Percentiles rank a stretch among this genome's conserved stretches.
These are phyloP conservation scores for Cronartium quercuum DNA, from an alignment of 1,284 basidiomycete species.

Conservation along the genomic window DNA sequence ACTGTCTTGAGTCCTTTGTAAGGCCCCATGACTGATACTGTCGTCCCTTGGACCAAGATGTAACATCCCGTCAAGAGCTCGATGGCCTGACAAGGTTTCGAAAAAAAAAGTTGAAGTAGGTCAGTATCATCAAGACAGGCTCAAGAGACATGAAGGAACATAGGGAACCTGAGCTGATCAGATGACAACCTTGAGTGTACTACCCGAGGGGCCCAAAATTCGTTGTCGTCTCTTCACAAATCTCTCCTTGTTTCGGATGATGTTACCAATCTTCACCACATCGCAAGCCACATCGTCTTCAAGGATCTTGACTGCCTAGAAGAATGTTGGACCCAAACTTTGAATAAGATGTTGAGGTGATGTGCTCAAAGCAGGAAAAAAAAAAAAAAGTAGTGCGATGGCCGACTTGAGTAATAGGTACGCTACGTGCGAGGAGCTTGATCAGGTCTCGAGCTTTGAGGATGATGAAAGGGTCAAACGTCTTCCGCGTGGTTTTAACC, in stretches of 20 bases:
- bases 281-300: constrained; percentile 89
- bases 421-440: constrained; percentile 87
- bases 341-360: no score
- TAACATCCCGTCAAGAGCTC: constrained; percentile 95
- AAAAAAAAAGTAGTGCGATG: not conserved
- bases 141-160: not conserved
- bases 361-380: not conserved
- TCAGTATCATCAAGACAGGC: no score
- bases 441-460: constrained; percentile 93
- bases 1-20: constrained; percentile 95
- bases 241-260: constrained; percentile 91
- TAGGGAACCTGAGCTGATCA: constrained; percentile 10
- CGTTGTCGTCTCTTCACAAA: constrained; percentile 94
- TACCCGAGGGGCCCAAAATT: constrained; percentile 94
- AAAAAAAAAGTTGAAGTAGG: not conserved
- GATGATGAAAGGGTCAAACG: constrained; percentile 91
- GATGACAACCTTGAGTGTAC: constrained; percentile 75
- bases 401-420: constrained; percentile 57
- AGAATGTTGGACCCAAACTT: not conserved
- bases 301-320: constrained; percentile 79
- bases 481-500: constrained; percentile 91
- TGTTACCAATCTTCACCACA: constrained; percentile 93
- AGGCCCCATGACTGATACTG: constrained; percentile 94
- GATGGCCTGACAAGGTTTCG: constrained; percentile 63
- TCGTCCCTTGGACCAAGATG: constrained; percentile 95